A percentile compares a stretch with the other conserved stretches of the same genome.
phyloP scores from a whole-genome alignment of 2,329 filamentous ascomycete genomes.

The Aspergillus flavus region DNA sequence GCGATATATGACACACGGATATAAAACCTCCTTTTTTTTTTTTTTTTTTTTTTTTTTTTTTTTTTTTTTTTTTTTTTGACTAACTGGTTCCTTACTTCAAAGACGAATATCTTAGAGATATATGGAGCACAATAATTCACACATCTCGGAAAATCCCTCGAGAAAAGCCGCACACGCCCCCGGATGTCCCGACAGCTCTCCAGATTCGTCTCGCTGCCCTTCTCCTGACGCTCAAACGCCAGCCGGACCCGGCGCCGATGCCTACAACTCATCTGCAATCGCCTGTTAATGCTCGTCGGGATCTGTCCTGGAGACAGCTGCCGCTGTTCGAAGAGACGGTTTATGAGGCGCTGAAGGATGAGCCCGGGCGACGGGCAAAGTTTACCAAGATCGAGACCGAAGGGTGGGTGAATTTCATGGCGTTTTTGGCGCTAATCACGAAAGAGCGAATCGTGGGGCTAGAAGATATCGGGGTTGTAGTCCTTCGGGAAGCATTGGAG shows the following conservation, averaged over 20 bases:
- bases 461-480: conserved; percentile 8
- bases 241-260: conserved; percentile 7
- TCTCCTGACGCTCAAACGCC: conserved; percentile 5
- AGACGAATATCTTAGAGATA: conserved; percentile 12
- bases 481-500: conserved; percentile 13
- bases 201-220: conserved; percentile 13
- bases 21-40: no score
- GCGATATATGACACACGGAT: neutral
- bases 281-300: neutral
- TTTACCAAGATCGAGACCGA: conserved; percentile 2
- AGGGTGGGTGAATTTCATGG: conserved; percentile 14
- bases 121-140: conserved; percentile 15
- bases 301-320: conserved; percentile 3
- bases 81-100: no score
- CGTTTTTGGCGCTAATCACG: conserved; percentile 16
- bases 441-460: conserved; percentile 5
- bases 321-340: conserved; percentile 10
- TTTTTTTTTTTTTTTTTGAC: no score
- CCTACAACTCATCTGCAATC: neutral
- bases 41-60: no score
- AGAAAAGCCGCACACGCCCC: neutral
- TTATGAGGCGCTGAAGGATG: conserved; percentile 5
- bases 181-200: neutral
- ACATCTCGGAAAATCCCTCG: conserved; percentile 11
- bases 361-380: conserved; percentile 7